Percentiles rank a stretch among this genome's conserved stretches.
phyloP scores from a whole-genome alignment of 257 asterid species.

The Lantana camara region DNA sequence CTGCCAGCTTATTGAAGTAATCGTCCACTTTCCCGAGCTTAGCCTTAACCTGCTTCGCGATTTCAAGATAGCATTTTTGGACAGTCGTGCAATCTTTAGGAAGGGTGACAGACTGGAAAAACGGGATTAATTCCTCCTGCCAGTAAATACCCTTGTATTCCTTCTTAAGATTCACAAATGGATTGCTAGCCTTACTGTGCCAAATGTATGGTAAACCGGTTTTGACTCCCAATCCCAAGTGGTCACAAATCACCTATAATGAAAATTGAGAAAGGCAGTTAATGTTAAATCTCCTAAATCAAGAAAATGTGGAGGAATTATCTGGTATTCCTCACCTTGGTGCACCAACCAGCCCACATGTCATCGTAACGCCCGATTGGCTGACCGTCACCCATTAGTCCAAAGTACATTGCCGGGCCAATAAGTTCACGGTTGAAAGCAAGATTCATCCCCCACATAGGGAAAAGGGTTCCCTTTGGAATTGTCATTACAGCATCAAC shows the following conservation, averaged over 20 bases:
- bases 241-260: conserved; percentile 46
- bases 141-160: conserved; percentile 61
- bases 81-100: conserved; percentile 51
- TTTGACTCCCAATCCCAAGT: conserved; percentile 51
- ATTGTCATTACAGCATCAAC: conserved; percentile 50
- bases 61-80: conserved; percentile 48
- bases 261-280: not conserved
- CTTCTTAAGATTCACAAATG: conserved; percentile 50
- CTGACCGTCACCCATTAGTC: conserved; percentile 57
- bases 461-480: conserved; percentile 51
- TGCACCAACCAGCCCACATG: conserved; percentile 62
- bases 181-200: conserved; percentile 64
- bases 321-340: conserved; percentile 33
- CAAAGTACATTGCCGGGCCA: conserved; percentile 56
- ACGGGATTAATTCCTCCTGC: conserved; percentile 59
- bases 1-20: conserved; percentile 49
- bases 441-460: conserved; percentile 53
- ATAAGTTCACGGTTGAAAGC: conserved; percentile 48
- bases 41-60: conserved; percentile 50
- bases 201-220: conserved; percentile 56
- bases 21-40: conserved; percentile 51
- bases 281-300: not conserved
- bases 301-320: not conserved
- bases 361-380: conserved; percentile 53
- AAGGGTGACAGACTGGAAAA: conserved; percentile 44